Evolutionary conservation across 306 rosid species (phyloP).

Genomic region (Medicago lupulina): DNA sequence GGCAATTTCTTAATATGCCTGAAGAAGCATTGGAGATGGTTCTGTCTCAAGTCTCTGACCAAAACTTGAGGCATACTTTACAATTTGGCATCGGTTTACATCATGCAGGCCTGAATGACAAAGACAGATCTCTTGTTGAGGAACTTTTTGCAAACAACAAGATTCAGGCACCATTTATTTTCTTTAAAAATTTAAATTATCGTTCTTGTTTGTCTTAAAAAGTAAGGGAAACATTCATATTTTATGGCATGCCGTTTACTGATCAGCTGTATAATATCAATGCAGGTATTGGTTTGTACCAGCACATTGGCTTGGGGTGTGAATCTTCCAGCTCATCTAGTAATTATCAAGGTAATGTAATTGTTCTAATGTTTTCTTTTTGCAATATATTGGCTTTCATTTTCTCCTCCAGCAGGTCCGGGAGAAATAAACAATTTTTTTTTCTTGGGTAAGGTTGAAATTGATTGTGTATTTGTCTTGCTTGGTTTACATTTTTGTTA

Average conservation of each 20-base stretch:
- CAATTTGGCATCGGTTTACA: constrained; percentile 97
- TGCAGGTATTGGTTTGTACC: constrained; percentile 88
- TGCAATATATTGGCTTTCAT: constrained; percentile 23
- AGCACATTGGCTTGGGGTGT: constrained; percentile 99
- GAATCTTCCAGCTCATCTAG: constrained; percentile 98
- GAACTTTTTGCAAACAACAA: constrained; percentile 94
- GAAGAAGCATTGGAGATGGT: constrained; percentile 94
- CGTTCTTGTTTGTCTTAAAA: not conserved
- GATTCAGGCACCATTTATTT: constrained; percentile 77
- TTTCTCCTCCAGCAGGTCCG: constrained; percentile 26
- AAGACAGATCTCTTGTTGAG: constrained; percentile 92
- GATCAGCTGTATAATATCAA: constrained; percentile 35
- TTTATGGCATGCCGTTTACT: constrained; percentile 13
- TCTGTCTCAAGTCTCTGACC: constrained; percentile 88
- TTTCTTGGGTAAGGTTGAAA: not conserved
- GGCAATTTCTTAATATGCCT: constrained; percentile 80
- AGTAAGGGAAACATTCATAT: not conserved
- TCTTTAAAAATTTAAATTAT: constrained; percentile 26
- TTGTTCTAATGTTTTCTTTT: constrained; percentile 22
- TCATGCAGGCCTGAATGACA: constrained; percentile 96
- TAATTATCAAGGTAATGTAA: constrained; percentile 82
- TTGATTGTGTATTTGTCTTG: not conserved
- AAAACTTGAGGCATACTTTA: constrained; percentile 91
- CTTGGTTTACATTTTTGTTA: constrained; percentile 24
- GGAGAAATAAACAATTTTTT: not conserved